Evolutionary conservation across 202 grass and related monocot species (phyloP).

Genomic region (Zizania palustris): DNA sequence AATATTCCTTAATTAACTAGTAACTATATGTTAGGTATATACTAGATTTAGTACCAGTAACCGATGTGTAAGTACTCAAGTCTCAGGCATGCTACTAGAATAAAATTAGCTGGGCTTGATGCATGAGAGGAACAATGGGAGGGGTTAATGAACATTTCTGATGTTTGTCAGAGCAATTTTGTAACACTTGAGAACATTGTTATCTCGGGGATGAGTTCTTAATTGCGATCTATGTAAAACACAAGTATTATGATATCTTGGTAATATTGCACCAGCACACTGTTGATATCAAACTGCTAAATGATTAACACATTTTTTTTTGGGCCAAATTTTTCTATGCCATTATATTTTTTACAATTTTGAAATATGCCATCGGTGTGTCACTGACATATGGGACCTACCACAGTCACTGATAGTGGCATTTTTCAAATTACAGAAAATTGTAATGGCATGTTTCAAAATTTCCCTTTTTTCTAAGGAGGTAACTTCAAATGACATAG

Average conservation of each 20-base stretch:
- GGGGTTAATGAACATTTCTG: conserved; percentile 33
- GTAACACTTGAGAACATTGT: conserved; percentile 28
- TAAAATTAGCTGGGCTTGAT: conserved; percentile 48
- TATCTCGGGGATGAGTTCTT: conserved; percentile 22
- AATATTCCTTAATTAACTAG: conserved; percentile 9
- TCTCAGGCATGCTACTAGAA: conserved; percentile 37
- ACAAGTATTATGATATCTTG: neutral
- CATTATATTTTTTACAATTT: no score
- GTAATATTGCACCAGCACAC: neutral
- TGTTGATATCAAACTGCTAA: neutral
- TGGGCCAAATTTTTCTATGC: no score
- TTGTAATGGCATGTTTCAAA: no score
- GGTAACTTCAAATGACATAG: neutral
- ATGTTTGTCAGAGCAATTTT: conserved; percentile 53
- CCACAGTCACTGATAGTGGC: no score
- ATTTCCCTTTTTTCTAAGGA: neutral
- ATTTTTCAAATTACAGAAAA: no score
- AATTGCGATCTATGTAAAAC: neutral
- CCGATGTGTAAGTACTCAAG: conserved; percentile 29
- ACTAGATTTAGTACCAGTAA: conserved; percentile 20
- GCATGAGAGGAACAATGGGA: conserved; percentile 31
- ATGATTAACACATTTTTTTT: no score
- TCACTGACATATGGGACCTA: no score
- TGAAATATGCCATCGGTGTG: no score
- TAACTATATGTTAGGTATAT: conserved; percentile 25